Evolutionary conservation across 352 stramenopile species (phyloP).

Genomic region (Aphanomyces cochlioides): DNA sequence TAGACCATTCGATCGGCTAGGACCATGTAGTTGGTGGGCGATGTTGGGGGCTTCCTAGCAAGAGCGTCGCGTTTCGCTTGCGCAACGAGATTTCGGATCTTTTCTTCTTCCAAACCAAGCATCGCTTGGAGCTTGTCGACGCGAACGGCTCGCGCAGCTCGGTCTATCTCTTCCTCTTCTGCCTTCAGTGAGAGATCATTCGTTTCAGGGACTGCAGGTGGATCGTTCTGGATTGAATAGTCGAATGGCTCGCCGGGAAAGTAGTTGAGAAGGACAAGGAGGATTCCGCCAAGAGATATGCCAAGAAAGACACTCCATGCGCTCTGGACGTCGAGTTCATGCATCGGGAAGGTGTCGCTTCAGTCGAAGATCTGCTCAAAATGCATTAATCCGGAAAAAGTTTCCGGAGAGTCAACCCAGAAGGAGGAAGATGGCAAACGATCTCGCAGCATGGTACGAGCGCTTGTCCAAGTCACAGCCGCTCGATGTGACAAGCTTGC

Average conservation of each 20-base stretch:
- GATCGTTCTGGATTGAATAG: slow-evolving; percentile 34
- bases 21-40: slow-evolving; percentile 36
- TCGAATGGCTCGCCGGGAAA: slow-evolving; percentile 65
- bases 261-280: slow-evolving; percentile 42
- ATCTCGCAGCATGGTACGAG: slow-evolving; percentile 17
- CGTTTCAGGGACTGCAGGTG: neutral
- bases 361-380: neutral
- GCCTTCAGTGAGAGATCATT: neutral
- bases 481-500: slow-evolving; percentile 27
- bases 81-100: slow-evolving; percentile 42
- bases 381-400: neutral
- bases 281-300: slow-evolving; percentile 40
- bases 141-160: slow-evolving; percentile 41
- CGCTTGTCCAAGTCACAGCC: slow-evolving; percentile 24
- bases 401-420: neutral
- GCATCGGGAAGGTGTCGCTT: neutral
- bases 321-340: neutral
- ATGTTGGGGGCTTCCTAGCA: slow-evolving; percentile 21
- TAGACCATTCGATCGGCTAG: slow-evolving; percentile 52
- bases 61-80: slow-evolving; percentile 40
- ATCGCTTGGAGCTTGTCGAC: slow-evolving; percentile 57
- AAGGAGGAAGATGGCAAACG: slow-evolving; percentile 15
- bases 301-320: slow-evolving; percentile 40
- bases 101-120: slow-evolving; percentile 47
- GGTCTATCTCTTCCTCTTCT: slow-evolving; percentile 34